A percentile compares a stretch with the other conserved stretches of the same genome.
These are phyloP conservation scores for Malania oleifera DNA, from an alignment of 164 flowering plant species.

Conservation along the genomic window DNA sequence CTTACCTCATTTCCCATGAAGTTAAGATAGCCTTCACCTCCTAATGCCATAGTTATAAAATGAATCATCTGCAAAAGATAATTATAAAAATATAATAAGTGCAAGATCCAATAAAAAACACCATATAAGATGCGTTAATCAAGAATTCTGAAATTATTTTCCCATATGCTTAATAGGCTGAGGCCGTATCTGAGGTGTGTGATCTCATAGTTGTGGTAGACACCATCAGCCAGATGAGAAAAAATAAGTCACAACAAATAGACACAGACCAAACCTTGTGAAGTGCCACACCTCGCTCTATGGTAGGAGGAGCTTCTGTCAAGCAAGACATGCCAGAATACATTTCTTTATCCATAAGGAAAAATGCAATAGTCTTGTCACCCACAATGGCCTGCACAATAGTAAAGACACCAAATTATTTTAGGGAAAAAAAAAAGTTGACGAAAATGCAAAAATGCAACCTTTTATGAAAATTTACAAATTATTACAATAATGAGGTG, in stretches of 20 bases:
- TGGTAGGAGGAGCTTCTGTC: constrained; percentile 59
- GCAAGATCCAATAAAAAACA: constrained; percentile 2
- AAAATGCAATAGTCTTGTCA: constrained; percentile 86
- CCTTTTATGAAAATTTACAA: too few species aligned
- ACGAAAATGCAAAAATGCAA: too few species aligned
- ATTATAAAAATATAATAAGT: background rate
- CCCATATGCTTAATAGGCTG: background rate
- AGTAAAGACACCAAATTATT: too few species aligned
- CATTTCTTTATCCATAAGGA: constrained; percentile 95
- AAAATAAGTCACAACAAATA: background rate
- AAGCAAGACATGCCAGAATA: constrained; percentile 90
- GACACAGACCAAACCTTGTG: constrained; percentile 67
- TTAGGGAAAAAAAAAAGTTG: too few species aligned
- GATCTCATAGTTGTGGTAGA: background rate
- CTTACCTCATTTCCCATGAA: constrained; percentile 99
- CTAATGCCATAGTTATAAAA: constrained; percentile 90
- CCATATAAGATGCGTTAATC: too few species aligned
- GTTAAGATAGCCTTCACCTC: constrained; percentile 97
- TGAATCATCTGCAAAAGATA: constrained; percentile 77
- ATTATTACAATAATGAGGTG: constrained; percentile 7
- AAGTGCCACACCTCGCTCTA: constrained; percentile 94
- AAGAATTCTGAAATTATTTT: too few species aligned
- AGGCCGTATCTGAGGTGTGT: background rate
- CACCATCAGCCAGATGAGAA: background rate
- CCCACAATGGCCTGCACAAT: constrained; percentile 93